Percentiles rank a stretch among this genome's conserved stretches.
phyloP scores from a whole-genome alignment of 306 rosid species.

The Vigna nakashimae region DNA sequence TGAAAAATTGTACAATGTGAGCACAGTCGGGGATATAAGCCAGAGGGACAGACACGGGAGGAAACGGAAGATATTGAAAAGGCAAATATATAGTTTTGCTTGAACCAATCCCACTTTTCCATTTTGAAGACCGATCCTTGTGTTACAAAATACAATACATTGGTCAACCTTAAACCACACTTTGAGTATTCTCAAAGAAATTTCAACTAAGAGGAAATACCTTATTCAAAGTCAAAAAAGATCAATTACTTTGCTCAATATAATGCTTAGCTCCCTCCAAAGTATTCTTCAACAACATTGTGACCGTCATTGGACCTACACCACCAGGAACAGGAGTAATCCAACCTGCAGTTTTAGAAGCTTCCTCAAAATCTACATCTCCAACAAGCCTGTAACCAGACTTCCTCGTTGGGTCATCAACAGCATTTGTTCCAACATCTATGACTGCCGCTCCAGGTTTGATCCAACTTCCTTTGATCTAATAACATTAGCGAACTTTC shows the following conservation, averaged over 20 bases:
- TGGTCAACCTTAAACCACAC: slow-evolving; percentile 23
- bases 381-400: slow-evolving; percentile 89
- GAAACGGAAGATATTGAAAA: not conserved
- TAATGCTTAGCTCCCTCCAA: slow-evolving; percentile 82
- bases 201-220: not conserved
- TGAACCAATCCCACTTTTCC: slow-evolving; percentile 18
- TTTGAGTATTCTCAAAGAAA: slow-evolving; percentile 29
- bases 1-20: not conserved
- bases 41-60: not conserved
- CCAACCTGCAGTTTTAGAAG: slow-evolving; percentile 83
- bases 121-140: slow-evolving; percentile 6
- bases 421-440: slow-evolving; percentile 90
- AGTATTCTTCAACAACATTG: slow-evolving; percentile 87
- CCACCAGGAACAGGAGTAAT: slow-evolving; percentile 98
- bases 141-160: slow-evolving; percentile 33
- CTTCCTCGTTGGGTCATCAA: slow-evolving; percentile 80
- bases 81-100: not conserved
- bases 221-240: slow-evolving; percentile 26
- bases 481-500: slow-evolving; percentile 15
- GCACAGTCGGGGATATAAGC: no score
- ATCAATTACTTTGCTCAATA: slow-evolving; percentile 52
- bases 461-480: slow-evolving; percentile 93
- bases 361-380: slow-evolving; percentile 90
- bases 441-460: slow-evolving; percentile 96
- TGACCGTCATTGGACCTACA: slow-evolving; percentile 92